A percentile compares a stretch with the other conserved stretches of the same genome.
These are phyloP conservation scores for Linanthus parryae DNA, from an alignment of 148 eudicot species.

Conservation along the genomic window DNA sequence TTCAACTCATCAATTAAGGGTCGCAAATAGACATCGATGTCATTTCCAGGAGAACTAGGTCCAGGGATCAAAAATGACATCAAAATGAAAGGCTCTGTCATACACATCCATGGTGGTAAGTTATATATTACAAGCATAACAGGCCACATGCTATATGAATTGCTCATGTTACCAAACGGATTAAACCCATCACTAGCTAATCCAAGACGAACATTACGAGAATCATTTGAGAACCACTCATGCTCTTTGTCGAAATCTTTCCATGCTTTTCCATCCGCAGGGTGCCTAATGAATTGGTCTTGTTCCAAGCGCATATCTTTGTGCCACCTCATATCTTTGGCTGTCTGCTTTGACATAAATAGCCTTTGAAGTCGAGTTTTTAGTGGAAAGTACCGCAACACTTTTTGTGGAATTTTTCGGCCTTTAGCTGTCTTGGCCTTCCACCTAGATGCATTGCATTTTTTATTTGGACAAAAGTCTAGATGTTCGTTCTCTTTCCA, in stretches of 20 bases:
- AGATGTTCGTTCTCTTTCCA: slow-evolving; percentile 2
- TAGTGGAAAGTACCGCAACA: slow-evolving; percentile 3
- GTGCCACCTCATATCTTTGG: slow-evolving; percentile 1
- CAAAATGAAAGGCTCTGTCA: slow-evolving; percentile 5
- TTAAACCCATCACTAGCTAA: slow-evolving; percentile 1
- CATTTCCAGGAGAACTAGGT: neutral
- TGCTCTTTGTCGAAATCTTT: slow-evolving; percentile 1
- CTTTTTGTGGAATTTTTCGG: neutral
- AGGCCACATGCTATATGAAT: slow-evolving; percentile 6
- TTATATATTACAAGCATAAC: slow-evolving; percentile 2
- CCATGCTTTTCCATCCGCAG: neutral
- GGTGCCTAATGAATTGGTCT: slow-evolving; percentile 1
- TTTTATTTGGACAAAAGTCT: neutral
- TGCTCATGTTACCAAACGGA: neutral
- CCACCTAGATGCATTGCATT: neutral
- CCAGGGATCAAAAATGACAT: neutral
- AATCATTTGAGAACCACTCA: neutral
- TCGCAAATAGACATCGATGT: slow-evolving; percentile 1
- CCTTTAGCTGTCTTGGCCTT: neutral
- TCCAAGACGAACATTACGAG: slow-evolving; percentile 5
- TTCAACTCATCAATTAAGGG: slow-evolving; percentile 5
- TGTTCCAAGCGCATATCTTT: neutral
- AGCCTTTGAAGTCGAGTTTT: neutral
- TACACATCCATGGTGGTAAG: slow-evolving; percentile 1
- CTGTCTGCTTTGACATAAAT: neutral